Conservation (phyloP, 495 filamentous ascomycete species). For the Tuber aestivum region DNA sequence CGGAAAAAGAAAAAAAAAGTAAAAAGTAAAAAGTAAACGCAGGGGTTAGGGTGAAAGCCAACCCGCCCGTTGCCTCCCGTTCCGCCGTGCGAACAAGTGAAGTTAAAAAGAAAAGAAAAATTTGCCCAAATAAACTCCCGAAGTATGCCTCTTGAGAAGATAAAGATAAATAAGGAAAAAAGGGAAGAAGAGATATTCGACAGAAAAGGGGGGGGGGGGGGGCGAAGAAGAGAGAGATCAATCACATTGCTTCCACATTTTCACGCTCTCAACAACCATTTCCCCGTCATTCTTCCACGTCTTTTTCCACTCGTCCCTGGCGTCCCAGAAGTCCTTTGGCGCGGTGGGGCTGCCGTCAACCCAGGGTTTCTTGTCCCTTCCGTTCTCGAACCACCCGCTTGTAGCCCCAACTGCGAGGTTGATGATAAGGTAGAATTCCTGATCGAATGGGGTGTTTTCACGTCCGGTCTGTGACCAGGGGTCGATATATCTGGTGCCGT, state of each 20-base stretch:
- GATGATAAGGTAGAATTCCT: constrained; percentile 73
- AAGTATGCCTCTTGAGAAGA: constrained; percentile 2
- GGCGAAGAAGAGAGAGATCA: constrained; percentile 9
- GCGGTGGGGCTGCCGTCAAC: constrained; percentile 60
- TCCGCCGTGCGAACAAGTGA: neutral
- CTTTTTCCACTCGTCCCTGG: constrained; percentile 60
- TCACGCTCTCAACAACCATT: constrained; percentile 66
- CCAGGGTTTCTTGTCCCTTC: constrained; percentile 68
- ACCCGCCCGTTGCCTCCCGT: neutral
- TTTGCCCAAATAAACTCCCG: constrained; percentile 15
- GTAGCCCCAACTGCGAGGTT: constrained; percentile 77
- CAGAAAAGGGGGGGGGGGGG: neutral
- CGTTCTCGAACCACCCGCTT: constrained; percentile 79
- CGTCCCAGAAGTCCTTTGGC: constrained; percentile 67
- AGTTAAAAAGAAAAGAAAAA: constrained; percentile 8
- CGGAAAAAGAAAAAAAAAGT: neutral
- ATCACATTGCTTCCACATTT: constrained; percentile 73
- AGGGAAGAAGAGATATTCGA: neutral
- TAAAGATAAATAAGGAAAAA: constrained; percentile 4
- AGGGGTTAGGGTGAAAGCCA: neutral
- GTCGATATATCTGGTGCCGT: constrained; percentile 63
- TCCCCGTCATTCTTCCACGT: constrained; percentile 64
- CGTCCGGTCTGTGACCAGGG: constrained; percentile 62
- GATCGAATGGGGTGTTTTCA: constrained; percentile 68
- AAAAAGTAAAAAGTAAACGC: constrained; percentile 5